A percentile compares a stretch with the other conserved stretches of the same genome.
phyloP scores from a whole-genome alignment of 768 basidiomycete species.

The Kwoniella sp. region DNA sequence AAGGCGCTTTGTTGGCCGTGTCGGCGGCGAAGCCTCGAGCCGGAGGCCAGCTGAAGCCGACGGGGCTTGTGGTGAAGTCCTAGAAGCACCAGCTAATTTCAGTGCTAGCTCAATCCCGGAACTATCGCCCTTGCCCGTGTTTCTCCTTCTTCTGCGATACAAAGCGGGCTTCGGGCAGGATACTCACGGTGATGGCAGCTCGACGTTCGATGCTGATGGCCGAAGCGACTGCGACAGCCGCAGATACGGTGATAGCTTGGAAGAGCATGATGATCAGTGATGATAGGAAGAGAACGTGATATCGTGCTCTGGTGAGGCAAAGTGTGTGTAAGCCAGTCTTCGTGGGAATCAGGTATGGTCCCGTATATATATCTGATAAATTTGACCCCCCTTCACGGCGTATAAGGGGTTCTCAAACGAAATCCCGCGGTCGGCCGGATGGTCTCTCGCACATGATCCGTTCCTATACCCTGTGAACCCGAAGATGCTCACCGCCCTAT shows the following conservation, averaged over 20 bases:
- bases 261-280: conserved; percentile 4
- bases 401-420: neutral
- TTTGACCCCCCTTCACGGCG: neutral
- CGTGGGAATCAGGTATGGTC: neutral
- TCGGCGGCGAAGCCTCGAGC: conserved; percentile 21
- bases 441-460: neutral
- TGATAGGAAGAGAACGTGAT: neutral
- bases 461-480: neutral
- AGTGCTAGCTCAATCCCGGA: neutral
- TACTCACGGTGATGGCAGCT: conserved; percentile 24
- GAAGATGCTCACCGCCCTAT: neutral
- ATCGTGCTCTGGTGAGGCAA: no score
- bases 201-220: conserved; percentile 21
- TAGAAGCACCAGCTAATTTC: neutral
- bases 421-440: neutral
- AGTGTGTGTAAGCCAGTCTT: neutral
- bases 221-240: neutral
- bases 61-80: conserved; percentile 17
- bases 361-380: neutral
- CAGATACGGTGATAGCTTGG: neutral
- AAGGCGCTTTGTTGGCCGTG: conserved; percentile 26
- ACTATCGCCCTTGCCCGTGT: neutral
- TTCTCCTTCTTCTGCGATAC: no score
- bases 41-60: conserved; percentile 18
- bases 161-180: no score